Evolutionary conservation across 768 basidiomycete species (phyloP), one percentile per base, ranked within the genome.

Genomic region (Amylocystis lapponica): DNA sequence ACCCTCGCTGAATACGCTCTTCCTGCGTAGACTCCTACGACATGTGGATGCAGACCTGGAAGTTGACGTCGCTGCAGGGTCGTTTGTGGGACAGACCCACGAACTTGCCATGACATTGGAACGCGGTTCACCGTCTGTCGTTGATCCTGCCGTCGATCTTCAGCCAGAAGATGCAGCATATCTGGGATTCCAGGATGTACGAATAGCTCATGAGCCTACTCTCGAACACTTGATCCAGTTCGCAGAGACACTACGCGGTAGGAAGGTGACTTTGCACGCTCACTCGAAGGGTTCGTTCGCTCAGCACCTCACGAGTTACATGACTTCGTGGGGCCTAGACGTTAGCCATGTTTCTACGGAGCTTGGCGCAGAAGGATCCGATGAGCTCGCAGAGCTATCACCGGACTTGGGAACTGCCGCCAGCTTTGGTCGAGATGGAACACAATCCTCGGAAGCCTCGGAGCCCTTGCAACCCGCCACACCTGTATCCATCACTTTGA

Each of bases 271-370:
- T 0, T 66, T 99, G 21, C 87, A 94, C 57, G 90, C 95, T 6
- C 83, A 79, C 55, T 76, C 90, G n/a, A 79, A 76, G 50, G 88
- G 89, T 30, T 78, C 83, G 2, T 99, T 97, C 56, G 94, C 93
- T 0, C 87, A 86, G 39, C 90, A 96, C 62, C 70, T 99, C 27
- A 93, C 93, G 20, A 86, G 86, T 52, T 96, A 95, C 64, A 73
- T 99, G 45, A 88, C 87, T 17, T 78, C 86, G 5, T 98, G 95
- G 95, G 93, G 94, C 11, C 77, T 97, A 82, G 90, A 95, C 55
- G 83, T 97, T 32, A 82, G 78, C 39, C 91, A 93, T 65, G 71
- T 82, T 33, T 79, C 83, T 7, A 69, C 76, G 2, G 80, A 82
- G 39, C 70, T 72, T 10, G 76, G 74, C 17, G 61, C 62, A 2